A percentile compares a stretch with the other conserved stretches of the same genome.
Evolutionary conservation across 1,284 basidiomycete genomes (phyloP).

Genomic region (Fistulinella staudtii): DNA sequence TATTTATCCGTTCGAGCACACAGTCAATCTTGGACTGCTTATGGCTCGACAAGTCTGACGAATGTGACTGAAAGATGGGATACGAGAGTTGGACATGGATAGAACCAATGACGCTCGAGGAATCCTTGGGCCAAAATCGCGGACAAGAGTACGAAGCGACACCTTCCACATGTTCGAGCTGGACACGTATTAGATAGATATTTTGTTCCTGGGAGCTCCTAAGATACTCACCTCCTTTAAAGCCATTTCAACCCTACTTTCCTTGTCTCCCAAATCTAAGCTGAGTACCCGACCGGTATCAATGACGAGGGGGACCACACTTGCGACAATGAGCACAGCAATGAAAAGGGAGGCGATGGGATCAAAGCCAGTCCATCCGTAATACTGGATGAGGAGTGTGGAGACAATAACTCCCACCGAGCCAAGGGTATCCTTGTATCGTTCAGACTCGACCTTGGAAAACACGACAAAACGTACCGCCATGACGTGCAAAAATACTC

Average conservation of each 20-base stretch:
- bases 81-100: constrained; percentile 78
- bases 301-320: constrained; percentile 91
- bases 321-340: constrained; percentile 90
- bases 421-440: constrained; percentile 74
- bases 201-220: background rate
- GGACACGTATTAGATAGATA: constrained; percentile 27
- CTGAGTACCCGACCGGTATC: constrained; percentile 89
- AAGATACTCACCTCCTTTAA: constrained; percentile 61
- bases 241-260: constrained; percentile 65
- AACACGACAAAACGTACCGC: constrained; percentile 51
- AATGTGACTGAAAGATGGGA: constrained; percentile 37
- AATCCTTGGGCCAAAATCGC: constrained; percentile 96
- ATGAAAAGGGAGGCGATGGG: constrained; percentile 98
- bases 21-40: constrained; percentile 58
- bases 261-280: constrained; percentile 77
- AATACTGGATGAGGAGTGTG: constrained; percentile 91
- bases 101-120: constrained; percentile 80
- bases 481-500: constrained; percentile 94
- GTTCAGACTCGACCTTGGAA: constrained; percentile 12
- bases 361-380: constrained; percentile 99
- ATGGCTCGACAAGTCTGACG: constrained; percentile 53
- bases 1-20: constrained; percentile 73
- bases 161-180: constrained; percentile 69
- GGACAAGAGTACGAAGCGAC: constrained; percentile 78
- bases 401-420: constrained; percentile 99